These are phyloP conservation scores for Hymenoscyphus salicellus DNA, from an alignment of 2,329 filamentous ascomycete species.

Conservation along the genomic window DNA sequence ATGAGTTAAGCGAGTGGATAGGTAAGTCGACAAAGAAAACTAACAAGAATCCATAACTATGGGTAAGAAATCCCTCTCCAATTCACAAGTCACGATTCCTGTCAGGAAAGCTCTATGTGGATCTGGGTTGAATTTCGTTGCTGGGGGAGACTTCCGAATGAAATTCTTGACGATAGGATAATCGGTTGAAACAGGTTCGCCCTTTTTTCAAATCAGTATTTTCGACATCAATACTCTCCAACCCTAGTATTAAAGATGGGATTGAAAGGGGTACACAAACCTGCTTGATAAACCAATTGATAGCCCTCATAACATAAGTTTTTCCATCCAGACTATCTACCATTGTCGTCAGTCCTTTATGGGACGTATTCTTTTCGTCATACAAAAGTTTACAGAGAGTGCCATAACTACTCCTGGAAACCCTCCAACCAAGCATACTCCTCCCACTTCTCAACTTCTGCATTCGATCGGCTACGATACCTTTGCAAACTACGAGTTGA, in stretches of 20 bases:
- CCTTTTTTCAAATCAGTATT: constrained; percentile 11
- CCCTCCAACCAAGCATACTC: constrained; percentile 18
- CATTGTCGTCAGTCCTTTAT: constrained; percentile 13
- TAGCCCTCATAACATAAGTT: constrained; percentile 14
- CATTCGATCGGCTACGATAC: constrained; percentile 22
- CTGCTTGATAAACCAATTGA: constrained; percentile 23
- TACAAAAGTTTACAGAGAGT: constrained; percentile 17
- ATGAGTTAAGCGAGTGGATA: too few species aligned
- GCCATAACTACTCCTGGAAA: constrained; percentile 19
- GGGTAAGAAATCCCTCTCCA: constrained; percentile 15
- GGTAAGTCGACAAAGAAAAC: background rate
- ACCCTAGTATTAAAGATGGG: too few species aligned
- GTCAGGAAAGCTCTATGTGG: constrained; percentile 15
- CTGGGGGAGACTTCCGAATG: constrained; percentile 13
- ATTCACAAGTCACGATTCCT: constrained; percentile 12
- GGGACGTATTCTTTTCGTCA: constrained; percentile 11
- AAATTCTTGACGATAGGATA: constrained; percentile 19
- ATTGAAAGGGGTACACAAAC: constrained; percentile 3
- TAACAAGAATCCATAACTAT: constrained; percentile 14
- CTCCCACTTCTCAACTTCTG: constrained; percentile 19
- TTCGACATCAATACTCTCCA: too few species aligned
- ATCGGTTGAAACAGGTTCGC: constrained; percentile 20
- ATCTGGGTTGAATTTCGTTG: constrained; percentile 9
- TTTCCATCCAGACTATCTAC: constrained; percentile 21
- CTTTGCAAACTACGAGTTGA: constrained; percentile 25